Percentiles rank a stretch among this genome's conserved stretches.
Conservation (phyloP, 257 asterid species). For the Capsicum rhomboideum region DNA sequence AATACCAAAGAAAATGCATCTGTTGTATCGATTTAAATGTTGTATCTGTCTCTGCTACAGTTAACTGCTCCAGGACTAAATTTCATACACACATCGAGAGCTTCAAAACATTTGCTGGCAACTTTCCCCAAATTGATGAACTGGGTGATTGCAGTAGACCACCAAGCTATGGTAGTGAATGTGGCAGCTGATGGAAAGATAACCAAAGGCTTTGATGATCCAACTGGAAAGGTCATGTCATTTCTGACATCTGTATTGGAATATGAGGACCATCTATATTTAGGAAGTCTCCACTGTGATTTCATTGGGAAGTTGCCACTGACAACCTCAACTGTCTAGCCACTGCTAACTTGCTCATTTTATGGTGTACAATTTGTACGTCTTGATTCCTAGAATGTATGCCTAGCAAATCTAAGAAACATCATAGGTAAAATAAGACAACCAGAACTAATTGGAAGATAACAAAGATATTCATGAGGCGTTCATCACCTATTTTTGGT, state of each 20-base stretch:
- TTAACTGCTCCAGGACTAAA: conserved; percentile 14
- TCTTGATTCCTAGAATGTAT: background rate
- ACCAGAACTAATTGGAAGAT: background rate
- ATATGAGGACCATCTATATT: conserved; percentile 50
- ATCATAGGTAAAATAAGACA: background rate
- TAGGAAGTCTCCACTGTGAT: conserved; percentile 48
- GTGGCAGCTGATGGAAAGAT: conserved; percentile 47
- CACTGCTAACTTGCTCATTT: background rate
- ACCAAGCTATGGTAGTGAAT: conserved; percentile 47
- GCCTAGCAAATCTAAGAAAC: background rate
- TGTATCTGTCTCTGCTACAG: conserved; percentile 13
- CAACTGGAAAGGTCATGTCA: conserved; percentile 46
- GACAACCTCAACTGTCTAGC: background rate
- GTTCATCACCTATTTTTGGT: background rate
- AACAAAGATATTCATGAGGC: background rate
- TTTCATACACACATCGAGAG: conserved; percentile 23
- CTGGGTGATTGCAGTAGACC: background rate
- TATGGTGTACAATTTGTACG: background rate
- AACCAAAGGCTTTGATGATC: conserved; percentile 48
- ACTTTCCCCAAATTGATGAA: conserved; percentile 13
- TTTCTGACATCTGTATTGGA: conserved; percentile 63
- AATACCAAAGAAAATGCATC: background rate
- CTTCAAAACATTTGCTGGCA: conserved; percentile 16
- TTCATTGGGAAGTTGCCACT: conserved; percentile 53
- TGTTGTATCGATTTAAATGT: background rate